Evolutionary conservation across 768 basidiomycete genomes (phyloP).

Genomic region (Podaxis sp.): DNA sequence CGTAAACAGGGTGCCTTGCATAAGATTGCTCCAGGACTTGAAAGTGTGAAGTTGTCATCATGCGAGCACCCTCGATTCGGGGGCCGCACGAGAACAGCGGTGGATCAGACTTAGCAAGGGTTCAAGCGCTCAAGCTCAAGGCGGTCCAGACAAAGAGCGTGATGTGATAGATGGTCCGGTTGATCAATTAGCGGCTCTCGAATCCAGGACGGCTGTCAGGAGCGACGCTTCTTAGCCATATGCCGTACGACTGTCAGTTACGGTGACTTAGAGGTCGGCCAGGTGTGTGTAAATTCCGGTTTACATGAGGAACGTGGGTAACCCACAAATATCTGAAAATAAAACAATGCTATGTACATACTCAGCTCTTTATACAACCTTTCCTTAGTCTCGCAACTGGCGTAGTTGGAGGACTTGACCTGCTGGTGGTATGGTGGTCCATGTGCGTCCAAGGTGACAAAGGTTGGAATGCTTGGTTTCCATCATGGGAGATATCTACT

Average conservation of each 20-base stretch:
- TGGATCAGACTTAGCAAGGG: neutral
- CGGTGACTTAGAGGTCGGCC: too few species aligned
- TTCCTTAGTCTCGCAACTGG: too few species aligned
- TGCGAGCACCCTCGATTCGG: constrained; percentile 7
- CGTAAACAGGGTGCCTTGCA: constrained; percentile 66
- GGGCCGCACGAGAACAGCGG: constrained; percentile 14
- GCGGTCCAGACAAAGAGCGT: constrained; percentile 28
- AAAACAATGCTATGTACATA: too few species aligned
- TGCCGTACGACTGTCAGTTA: neutral
- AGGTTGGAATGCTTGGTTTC: too few species aligned
- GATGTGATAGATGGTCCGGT: constrained; percentile 83
- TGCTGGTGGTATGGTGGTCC: too few species aligned
- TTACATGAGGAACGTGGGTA: too few species aligned
- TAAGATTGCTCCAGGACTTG: constrained; percentile 83
- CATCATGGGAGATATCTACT: too few species aligned
- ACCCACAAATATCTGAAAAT: too few species aligned
- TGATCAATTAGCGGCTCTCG: constrained; percentile 74
- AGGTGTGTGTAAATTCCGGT: too few species aligned
- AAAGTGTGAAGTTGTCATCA: constrained; percentile 65
- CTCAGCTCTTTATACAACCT: too few species aligned
- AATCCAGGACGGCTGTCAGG: constrained; percentile 21
- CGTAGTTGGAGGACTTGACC: too few species aligned
- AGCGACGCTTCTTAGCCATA: neutral
- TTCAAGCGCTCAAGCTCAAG: constrained; percentile 1
- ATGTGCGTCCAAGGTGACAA: too few species aligned